phyloP scores from a whole-genome alignment of 805 yeast species.

The Starmerella apis region DNA sequence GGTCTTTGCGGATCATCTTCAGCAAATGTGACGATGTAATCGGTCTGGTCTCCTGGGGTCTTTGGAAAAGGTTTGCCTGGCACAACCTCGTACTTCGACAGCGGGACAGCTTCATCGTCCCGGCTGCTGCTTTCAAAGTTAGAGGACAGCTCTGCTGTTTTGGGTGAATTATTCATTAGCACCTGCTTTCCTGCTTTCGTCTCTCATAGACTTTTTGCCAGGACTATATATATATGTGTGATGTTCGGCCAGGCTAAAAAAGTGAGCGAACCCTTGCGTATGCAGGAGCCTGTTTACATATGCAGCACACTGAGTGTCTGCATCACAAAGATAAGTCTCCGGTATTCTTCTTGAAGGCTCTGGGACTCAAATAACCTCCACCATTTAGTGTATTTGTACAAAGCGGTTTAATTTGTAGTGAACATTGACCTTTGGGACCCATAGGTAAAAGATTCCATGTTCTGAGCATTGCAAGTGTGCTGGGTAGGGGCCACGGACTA shows the following conservation, averaged over 20 bases:
- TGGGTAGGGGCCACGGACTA: not conserved
- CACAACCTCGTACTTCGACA: conserved; percentile 18
- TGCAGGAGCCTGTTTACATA: not conserved
- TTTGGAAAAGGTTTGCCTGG: conserved; percentile 22
- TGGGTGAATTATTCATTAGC: not conserved
- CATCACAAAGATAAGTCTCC: not conserved
- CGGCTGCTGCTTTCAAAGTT: not conserved
- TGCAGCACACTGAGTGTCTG: not conserved
- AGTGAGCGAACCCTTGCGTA: conserved; percentile 1
- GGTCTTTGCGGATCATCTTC: conserved; percentile 49
- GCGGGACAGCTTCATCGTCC: conserved; percentile 14
- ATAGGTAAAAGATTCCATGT: no score
- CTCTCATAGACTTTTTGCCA: not conserved
- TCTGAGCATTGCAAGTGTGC: no score
- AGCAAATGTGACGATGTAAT: conserved; percentile 26
- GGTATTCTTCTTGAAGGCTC: no score
- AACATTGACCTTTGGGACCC: no score
- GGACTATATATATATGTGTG: not conserved
- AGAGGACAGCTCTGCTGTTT: conserved; percentile 1
- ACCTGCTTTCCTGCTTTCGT: not conserved
- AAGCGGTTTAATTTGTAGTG: no score
- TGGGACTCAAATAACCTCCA: no score
- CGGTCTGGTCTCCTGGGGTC: conserved; percentile 20
- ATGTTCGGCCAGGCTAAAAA: not conserved
- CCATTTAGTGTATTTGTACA: no score